Evolutionary conservation across 495 filamentous ascomycete genomes (phyloP).

Genomic region (Neurospora sp.): DNA sequence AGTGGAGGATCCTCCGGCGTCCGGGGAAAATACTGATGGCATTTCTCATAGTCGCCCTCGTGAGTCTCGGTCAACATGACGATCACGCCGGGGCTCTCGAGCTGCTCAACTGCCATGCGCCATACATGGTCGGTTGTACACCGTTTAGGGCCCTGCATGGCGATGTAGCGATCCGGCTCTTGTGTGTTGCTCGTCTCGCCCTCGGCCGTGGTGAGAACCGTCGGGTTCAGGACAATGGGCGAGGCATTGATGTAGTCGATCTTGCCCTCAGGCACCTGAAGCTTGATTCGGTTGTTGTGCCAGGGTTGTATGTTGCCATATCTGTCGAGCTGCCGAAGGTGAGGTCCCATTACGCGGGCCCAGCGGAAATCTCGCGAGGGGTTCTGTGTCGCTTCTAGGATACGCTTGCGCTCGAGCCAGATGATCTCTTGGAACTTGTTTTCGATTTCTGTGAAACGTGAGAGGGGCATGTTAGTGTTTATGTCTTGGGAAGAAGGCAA

Average conservation of each 20-base stretch:
- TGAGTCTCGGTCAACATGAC: constrained; percentile 93
- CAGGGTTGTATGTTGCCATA: constrained; percentile 83
- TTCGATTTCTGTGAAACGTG: constrained; percentile 30
- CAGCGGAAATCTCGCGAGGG: constrained; percentile 43
- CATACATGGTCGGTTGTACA: constrained; percentile 68
- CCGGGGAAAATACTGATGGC: constrained; percentile 79
- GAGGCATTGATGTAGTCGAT: constrained; percentile 97
- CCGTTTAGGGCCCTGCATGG: constrained; percentile 72
- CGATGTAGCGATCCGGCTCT: constrained; percentile 40
- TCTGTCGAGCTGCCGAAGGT: constrained; percentile 51
- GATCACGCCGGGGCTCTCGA: constrained; percentile 67
- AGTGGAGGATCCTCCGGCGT: constrained; percentile 41
- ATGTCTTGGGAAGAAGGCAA: background rate
- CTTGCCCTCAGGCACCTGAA: constrained; percentile 68
- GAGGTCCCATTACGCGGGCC: constrained; percentile 42
- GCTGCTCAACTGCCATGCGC: constrained; percentile 93
- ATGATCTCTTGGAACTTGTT: constrained; percentile 50
- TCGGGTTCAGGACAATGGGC: constrained; percentile 59
- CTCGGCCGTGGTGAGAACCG: constrained; percentile 43
- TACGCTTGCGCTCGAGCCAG: constrained; percentile 50
- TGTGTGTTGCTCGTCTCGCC: constrained; percentile 18
- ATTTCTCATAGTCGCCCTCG: constrained; percentile 77
- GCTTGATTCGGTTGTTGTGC: constrained; percentile 73
- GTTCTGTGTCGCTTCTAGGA: constrained; percentile 32
- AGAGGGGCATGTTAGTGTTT: constrained; percentile 3